A percentile compares a stretch with the other conserved stretches of the same genome.
Evolutionary conservation across 805 yeast genomes (phyloP).

Genomic region (Yamadazyma sp.): DNA sequence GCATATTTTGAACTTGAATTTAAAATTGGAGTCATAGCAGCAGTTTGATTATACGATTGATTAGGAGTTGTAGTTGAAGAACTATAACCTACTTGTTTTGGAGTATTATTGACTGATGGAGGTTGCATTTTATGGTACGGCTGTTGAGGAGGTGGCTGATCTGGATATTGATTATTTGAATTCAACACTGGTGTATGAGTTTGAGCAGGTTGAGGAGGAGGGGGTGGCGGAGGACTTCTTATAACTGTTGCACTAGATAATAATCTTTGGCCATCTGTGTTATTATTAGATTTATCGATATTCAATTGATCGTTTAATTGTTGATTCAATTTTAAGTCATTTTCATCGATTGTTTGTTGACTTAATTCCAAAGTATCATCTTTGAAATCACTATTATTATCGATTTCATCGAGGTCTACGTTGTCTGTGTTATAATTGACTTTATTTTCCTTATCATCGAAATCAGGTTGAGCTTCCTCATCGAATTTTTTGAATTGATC

Average conservation of each 20-base stretch:
- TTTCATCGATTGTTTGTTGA: slow-evolving; percentile 4
- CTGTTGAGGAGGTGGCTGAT: slow-evolving; percentile 11
- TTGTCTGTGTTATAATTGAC: neutral
- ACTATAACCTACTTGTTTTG: slow-evolving; percentile 8
- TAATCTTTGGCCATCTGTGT: slow-evolving; percentile 9
- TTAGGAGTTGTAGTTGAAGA: slow-evolving; percentile 13
- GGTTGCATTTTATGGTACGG: slow-evolving; percentile 10
- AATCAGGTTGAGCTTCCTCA: neutral
- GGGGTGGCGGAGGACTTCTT: slow-evolving; percentile 11
- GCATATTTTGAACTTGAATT: slow-evolving; percentile 12
- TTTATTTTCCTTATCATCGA: slow-evolving; percentile 1
- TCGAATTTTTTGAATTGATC: neutral
- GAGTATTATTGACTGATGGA: slow-evolving; percentile 4
- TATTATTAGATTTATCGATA: neutral
- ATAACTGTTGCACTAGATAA: slow-evolving; percentile 24
- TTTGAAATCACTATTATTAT: neutral
- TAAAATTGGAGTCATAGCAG: slow-evolving; percentile 29
- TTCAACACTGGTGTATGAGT: neutral
- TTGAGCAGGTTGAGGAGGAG: slow-evolving; percentile 5
- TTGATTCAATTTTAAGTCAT: neutral
- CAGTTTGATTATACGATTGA: slow-evolving; percentile 22
- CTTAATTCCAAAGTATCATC: slow-evolving; percentile 9
- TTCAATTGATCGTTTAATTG: neutral
- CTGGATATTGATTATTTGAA: slow-evolving; percentile 3
- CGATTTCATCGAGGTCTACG: neutral